Evolutionary conservation across 805 yeast genomes (phyloP), one percentile per base, ranked within the genome.

Genomic region (Lipomyces lipofer): DNA sequence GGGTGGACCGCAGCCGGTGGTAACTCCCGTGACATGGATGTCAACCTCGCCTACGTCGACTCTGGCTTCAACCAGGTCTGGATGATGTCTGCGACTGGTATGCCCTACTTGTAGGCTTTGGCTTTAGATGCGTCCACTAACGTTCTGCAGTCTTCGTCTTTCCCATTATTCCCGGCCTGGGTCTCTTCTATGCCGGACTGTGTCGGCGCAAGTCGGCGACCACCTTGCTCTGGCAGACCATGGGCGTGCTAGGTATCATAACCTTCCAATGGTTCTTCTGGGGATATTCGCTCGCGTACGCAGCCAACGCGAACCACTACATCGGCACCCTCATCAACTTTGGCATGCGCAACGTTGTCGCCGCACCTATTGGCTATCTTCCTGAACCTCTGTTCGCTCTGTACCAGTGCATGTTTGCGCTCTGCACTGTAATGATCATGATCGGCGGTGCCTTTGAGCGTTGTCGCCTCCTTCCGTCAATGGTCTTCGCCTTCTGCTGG

Each of bases 401-500:
- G 60, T 92, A 84, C 82, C 98, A 92, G 75, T 95, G 97, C 67
- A 89, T 89, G 97, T 94, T 94, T 67, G 98, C 98, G 42, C 82
- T 86, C 69, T 86, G 86, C 47, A 90, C 98, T 29, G 97, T 95
- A 60, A 85, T 88, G 68, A 80, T 94, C 73, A 85, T 92, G 95
- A 79, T 91, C 44, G 99, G 99, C 71, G 99, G 97, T 73, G 97
- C 97, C 49, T 88, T 95, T 72, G 99, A 94, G 75, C 84, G 99
- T 71, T 97, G 96, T 15, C 80, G 98, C 67, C 80, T 94, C 61
- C 92, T 92, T 39, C 98, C 99, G 58, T 87, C 91, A 92, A 87
- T 94, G 92, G 81, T 94, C 29, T 92, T 90, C 76, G 76, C 92
- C 62, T 94, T 94, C 72, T 73, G 88, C 63, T 94, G 97, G 97